Base-by-base conservation (phyloP, 768 basidiomycete genomes). In the Mrakia hoshinonis region DNA sequence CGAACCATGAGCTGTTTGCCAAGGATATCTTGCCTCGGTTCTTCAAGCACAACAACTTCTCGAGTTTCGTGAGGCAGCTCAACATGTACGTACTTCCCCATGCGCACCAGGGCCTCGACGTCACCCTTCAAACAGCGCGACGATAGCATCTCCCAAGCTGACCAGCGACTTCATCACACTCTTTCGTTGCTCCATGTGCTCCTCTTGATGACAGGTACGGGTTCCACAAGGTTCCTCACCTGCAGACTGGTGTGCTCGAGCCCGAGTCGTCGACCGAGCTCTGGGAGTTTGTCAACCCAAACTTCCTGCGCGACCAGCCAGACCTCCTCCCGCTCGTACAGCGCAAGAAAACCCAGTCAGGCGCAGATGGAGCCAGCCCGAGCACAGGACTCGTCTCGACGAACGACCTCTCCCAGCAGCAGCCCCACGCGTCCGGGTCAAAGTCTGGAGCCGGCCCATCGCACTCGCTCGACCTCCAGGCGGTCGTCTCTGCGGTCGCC, bases 1-100 rank as follows among this genome's bases (percentile, higher is more conserved):
- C 72, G 29, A 65, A 73, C 43, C 60, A 58, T 31, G 65, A 73
- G n/a, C 52, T 46, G 0, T 73, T 73, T 48, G 63, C 54, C 26
- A 73, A 67, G 48, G 67, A 73, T 39, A 75, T 96, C 39, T 85
- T 98, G 9, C 91, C 91, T 3, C 85, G 87, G 52, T 98, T 89
- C 87, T 99, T 97, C 86, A 99, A 99, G 79, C 96, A 98, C 81
- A 87, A 89, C 73, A 96, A 95, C 79, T 98, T 96, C 80, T 85
- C 86, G 70, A 90, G 89, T 43, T 96, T 96, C 76, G 92, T 94
- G 22, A 85, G 92, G 18, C 92, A 96, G 78, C 84, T 94, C 75
- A 96, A 94, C 83, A 93, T 93, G 90, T 67, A 12, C 26, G 64
- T 66, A 4, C 31, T 26, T 46, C n/a, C 62, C 15, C 39, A 12